Evolutionary conservation across 2,329 filamentous ascomycete genomes (phyloP).

Genomic region (Claviceps humidiphila): DNA sequence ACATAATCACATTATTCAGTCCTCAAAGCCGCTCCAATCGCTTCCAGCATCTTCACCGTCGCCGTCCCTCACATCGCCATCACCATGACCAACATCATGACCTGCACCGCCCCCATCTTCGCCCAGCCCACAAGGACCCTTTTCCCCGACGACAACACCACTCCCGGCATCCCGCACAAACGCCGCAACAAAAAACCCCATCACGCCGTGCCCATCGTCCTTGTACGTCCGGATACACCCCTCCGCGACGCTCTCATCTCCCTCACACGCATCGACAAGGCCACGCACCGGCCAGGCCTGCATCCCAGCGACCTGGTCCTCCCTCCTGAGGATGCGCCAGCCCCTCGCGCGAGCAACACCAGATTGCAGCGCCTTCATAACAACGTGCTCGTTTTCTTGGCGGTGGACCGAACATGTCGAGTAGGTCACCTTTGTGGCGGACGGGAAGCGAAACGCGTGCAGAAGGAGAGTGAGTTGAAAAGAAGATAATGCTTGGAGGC

Average conservation of each 20-base stretch:
- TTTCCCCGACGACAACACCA: constrained; percentile 15
- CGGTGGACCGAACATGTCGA: constrained; percentile 85
- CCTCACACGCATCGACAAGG: constrained; percentile 32
- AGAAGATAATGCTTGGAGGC: constrained; percentile 59
- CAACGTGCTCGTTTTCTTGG: constrained; percentile 81
- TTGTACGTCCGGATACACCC: constrained; percentile 74
- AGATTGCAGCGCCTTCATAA: constrained; percentile 56
- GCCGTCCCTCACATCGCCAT: constrained; percentile 11
- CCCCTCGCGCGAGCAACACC: constrained; percentile 50
- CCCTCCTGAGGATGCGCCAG: constrained; percentile 63
- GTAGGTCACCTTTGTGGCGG: constrained; percentile 67
- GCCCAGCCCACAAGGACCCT: constrained; percentile 42
- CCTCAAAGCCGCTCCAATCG: constrained; percentile 9
- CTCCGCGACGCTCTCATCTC: constrained; percentile 45
- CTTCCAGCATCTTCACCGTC: constrained; percentile 8
- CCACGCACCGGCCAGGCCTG: constrained; percentile 60
- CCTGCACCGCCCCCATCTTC: constrained; percentile 38
- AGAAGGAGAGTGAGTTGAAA: constrained; percentile 74
- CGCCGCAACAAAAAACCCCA: constrained; percentile 91
- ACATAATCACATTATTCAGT: constrained; percentile 1
- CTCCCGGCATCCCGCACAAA: constrained; percentile 41
- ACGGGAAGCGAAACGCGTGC: constrained; percentile 73
- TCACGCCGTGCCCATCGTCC: constrained; percentile 68
- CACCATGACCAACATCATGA: constrained; percentile 24
- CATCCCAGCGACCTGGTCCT: constrained; percentile 66